phyloP scores from a whole-genome alignment of 2,329 filamentous ascomycete species.

The Epichloe sp. region DNA sequence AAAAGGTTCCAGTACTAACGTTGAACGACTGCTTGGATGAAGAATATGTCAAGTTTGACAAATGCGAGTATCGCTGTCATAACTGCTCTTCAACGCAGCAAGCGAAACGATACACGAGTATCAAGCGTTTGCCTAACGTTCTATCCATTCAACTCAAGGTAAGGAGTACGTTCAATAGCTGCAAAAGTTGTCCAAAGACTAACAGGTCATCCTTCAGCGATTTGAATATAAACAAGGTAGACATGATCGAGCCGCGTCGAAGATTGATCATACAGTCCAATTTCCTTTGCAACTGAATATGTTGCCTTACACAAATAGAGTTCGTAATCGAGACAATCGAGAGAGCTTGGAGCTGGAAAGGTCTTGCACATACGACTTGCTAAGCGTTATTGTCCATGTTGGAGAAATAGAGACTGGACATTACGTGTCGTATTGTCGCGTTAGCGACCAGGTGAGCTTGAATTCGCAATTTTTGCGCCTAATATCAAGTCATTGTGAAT shows the following conservation, averaged over 20 bases:
- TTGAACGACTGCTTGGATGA: constrained; percentile 67
- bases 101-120: constrained; percentile 70
- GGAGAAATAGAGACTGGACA: constrained; percentile 88
- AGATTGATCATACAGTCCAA: constrained; percentile 75
- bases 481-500: not conserved
- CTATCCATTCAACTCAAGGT: constrained; percentile 89
- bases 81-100: constrained; percentile 66
- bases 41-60: constrained; percentile 76
- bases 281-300: constrained; percentile 85
- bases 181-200: not conserved
- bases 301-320: constrained; percentile 71
- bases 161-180: constrained; percentile 4
- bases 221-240: constrained; percentile 61
- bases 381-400: constrained; percentile 84
- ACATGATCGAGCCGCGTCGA: constrained; percentile 60
- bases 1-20: constrained; percentile 29
- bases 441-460: constrained; percentile 48
- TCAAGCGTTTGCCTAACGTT: constrained; percentile 77
- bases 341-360: constrained; percentile 45
- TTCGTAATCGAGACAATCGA: constrained; percentile 34
- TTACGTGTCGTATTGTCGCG: constrained; percentile 78
- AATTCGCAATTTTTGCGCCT: constrained; percentile 1
- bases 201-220: constrained; percentile 23
- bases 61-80: constrained; percentile 78
- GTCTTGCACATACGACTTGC: constrained; percentile 71